A percentile compares a stretch with the other conserved stretches of the same genome.
Conservation (phyloP, 495 filamentous ascomycete species). For the Aspergillus panamensis region DNA sequence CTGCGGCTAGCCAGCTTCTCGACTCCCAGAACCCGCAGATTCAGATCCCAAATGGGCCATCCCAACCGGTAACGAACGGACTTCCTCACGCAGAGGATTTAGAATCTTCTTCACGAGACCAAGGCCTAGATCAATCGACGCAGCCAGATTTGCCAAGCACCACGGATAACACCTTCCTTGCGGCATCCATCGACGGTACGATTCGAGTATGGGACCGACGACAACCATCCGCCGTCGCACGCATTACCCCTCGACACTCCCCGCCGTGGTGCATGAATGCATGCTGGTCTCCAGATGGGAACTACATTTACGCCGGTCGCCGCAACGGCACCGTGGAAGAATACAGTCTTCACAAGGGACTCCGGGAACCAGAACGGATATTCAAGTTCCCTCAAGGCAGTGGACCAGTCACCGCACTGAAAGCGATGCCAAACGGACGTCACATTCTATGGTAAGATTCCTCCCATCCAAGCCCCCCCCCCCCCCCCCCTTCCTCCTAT, state of each 20-base stretch:
- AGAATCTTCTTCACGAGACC: conserved; percentile 27
- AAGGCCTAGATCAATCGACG: conserved; percentile 31
- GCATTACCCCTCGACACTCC: conserved; percentile 66
- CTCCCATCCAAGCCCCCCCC: neutral
- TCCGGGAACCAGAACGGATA: conserved; percentile 67
- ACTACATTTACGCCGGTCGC: conserved; percentile 89
- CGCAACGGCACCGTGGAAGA: conserved; percentile 95
- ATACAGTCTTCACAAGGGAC: conserved; percentile 81
- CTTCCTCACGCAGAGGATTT: conserved; percentile 51
- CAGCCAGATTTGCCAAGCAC: conserved; percentile 40
- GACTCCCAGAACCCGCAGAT: conserved; percentile 19
- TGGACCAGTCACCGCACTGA: conserved; percentile 80
- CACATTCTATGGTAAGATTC: conserved; percentile 78
- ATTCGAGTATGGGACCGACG: conserved; percentile 91
- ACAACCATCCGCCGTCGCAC: conserved; percentile 69
- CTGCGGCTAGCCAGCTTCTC: conserved; percentile 14
- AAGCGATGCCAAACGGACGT: conserved; percentile 87
- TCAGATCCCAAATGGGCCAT: conserved; percentile 22
- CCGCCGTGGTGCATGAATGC: conserved; percentile 98
- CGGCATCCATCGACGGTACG: conserved; percentile 82
- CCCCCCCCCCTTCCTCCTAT: too few species aligned
- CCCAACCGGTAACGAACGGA: conserved; percentile 42
- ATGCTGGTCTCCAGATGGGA: conserved; percentile 96
- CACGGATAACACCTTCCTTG: conserved; percentile 71
- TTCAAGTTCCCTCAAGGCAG: conserved; percentile 90